phyloP scores from a whole-genome alignment of 139 green algal genomes.

The Eudorina sp. region DNA sequence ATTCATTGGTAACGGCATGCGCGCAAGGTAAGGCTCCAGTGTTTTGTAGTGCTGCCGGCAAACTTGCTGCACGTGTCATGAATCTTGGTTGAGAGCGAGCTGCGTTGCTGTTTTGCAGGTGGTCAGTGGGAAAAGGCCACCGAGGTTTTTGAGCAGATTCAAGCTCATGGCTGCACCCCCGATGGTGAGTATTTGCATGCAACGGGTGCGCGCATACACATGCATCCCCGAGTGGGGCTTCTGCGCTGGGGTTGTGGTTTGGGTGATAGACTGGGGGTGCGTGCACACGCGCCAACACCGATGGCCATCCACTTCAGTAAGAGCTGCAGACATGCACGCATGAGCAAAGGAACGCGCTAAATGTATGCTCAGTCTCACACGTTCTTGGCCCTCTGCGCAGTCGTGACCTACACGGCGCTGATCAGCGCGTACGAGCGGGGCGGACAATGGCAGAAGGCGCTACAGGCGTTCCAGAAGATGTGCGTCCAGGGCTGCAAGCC shows the following conservation, averaged over 20 bases:
- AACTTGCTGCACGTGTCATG: neutral
- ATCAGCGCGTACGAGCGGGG: conserved; percentile 85
- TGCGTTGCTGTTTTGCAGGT: conserved; percentile 49
- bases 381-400: no score
- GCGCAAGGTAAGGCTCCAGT: conserved; percentile 58
- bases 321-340: no score
- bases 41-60: no score
- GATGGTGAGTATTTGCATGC: conserved; percentile 66
- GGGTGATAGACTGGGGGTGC: no score
- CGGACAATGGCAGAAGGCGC: conserved; percentile 76
- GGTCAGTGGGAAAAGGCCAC: conserved; percentile 82
- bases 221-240: no score
- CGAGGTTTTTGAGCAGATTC: conserved; percentile 87
- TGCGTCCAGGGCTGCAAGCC: conserved; percentile 69
- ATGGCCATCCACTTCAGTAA: no score
- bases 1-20: conserved; percentile 86
- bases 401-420: conserved; percentile 90
- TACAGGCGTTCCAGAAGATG: conserved; percentile 76
- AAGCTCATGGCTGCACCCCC: conserved; percentile 74
- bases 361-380: no score
- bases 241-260: no score
- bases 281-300: no score
- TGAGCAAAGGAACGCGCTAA: no score
- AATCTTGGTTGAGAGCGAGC: neutral
- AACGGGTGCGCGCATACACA: no score